A percentile compares a stretch with the other conserved stretches of the same genome.
Conservation (phyloP, 2,329 filamentous ascomycete genomes). For the Fusarium duplospermum region DNA sequence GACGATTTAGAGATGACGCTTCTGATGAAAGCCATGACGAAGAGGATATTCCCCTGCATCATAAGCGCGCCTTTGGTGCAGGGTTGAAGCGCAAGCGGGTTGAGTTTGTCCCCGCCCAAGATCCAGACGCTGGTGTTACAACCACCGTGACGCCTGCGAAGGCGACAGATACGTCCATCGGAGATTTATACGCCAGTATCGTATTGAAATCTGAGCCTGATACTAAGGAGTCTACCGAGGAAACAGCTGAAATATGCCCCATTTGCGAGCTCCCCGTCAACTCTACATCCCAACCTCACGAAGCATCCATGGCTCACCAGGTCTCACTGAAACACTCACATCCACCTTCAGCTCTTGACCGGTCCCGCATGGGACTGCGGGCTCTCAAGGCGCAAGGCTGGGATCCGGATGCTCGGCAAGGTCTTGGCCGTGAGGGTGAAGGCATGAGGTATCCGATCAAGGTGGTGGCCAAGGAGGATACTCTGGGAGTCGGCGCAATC, state of each 20-base stretch:
- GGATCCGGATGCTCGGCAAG: constrained; percentile 78
- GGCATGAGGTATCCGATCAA: constrained; percentile 84
- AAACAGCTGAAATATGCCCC: constrained; percentile 44
- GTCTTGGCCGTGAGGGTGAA: constrained; percentile 76
- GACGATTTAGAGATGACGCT: constrained; percentile 40
- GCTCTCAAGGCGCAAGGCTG: constrained; percentile 77
- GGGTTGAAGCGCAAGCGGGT: constrained; percentile 66
- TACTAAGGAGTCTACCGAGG: constrained; percentile 26
- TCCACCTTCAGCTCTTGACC: constrained; percentile 77
- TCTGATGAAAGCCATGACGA: constrained; percentile 48
- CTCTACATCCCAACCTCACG: constrained; percentile 58
- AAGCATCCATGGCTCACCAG: constrained; percentile 76
- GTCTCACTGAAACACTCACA: constrained; percentile 76
- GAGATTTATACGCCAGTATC: constrained; percentile 74
- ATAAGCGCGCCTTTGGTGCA: constrained; percentile 65
- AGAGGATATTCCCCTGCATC: constrained; percentile 65
- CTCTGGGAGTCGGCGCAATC: constrained; percentile 74
- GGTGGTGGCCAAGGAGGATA: constrained; percentile 77
- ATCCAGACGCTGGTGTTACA: constrained; percentile 46
- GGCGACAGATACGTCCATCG: constrained; percentile 42
- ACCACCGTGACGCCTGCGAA: constrained; percentile 30
- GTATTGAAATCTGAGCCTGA: constrained; percentile 60
- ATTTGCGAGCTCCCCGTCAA: constrained; percentile 53
- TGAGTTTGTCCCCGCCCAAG: constrained; percentile 67
- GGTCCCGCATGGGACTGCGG: constrained; percentile 75